Base-by-base conservation (phyloP, 2,329 filamentous ascomycete species). In the Ophiostoma ips region DNA sequence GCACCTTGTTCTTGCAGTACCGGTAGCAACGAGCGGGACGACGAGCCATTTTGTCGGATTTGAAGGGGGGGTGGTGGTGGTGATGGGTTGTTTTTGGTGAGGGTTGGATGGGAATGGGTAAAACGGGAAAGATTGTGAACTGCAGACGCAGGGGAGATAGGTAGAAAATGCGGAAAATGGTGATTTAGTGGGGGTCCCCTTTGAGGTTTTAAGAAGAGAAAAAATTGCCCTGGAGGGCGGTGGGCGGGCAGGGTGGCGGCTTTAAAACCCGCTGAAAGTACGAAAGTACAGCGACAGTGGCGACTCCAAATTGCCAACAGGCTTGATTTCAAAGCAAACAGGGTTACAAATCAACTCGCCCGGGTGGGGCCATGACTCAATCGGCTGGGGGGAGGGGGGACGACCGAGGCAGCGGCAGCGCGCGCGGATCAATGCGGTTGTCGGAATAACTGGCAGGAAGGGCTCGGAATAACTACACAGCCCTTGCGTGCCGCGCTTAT, bases 1-100 rank as follows among this genome's bases (percentile, higher is more conserved):
- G 75, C 70, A 94, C 88, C 88, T 95, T 95, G 84, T 96, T 98
- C 87, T 98, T 98, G 89, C 92, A 98, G 86, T 98, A 98, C 70
- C 92, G 84, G 83, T 95, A 98, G 79, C 92, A 98, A 79, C 92
- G 86, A 69, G 92, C 92, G 69, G 92, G 92, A 85, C 92, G 88
- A 75, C 92, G 88, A 69, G 92, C 92, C 92, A 98, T 98, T 79
- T 83, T 89, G 83, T 83, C 79, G 73, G 77, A 75, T 73, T 79
- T 51, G 28, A 28, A 45, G 16, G 38, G 48, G 36, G 44, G 35
- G 64, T 58, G 61, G 58, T 63, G 61, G 57, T 47, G 43, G 46
- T n/a, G n/a, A n/a, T n/a, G n/a, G n/a, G n/a, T n/a, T n/a, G n/a
- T n/a, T n/a, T n/a, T 49, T 35, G 46, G 24, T 48, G 47, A 31